Percentiles rank a stretch among this genome's conserved stretches.
Evolutionary conservation across 352 stramenopile species (phyloP).

Genomic region (Phytophthora brassicae): DNA sequence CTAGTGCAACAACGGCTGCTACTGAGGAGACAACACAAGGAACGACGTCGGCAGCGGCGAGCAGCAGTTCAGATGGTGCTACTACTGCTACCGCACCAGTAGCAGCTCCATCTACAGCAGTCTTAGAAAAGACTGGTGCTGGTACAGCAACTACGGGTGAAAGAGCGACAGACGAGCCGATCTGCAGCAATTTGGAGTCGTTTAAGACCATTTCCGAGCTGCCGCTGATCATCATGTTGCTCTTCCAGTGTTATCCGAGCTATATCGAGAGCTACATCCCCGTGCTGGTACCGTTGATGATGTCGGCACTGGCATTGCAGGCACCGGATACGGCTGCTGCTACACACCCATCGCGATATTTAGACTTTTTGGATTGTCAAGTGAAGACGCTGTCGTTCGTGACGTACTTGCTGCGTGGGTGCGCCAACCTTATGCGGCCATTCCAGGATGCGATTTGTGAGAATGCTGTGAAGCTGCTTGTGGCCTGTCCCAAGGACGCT

Average conservation of each 20-base stretch:
- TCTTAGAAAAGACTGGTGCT: slow-evolving; percentile 14
- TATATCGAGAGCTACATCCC: slow-evolving; percentile 96
- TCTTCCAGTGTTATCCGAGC: slow-evolving; percentile 98
- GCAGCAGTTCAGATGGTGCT: background rate
- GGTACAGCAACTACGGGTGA: slow-evolving; percentile 11
- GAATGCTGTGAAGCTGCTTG: slow-evolving; percentile 94
- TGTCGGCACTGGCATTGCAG: slow-evolving; percentile 90
- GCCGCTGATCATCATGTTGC: slow-evolving; percentile 97
- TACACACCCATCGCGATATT: slow-evolving; percentile 69
- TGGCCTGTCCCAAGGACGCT: slow-evolving; percentile 94
- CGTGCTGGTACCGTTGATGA: slow-evolving; percentile 97
- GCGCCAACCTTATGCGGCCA: slow-evolving; percentile 91
- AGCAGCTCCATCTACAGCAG: background rate
- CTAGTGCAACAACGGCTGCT: background rate
- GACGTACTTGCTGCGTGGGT: slow-evolving; percentile 95
- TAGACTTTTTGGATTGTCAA: slow-evolving; percentile 94
- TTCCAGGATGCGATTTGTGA: slow-evolving; percentile 95
- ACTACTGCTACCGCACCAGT: slow-evolving; percentile 6
- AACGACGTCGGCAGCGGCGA: background rate
- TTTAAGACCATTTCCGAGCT: slow-evolving; percentile 97
- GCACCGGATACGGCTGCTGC: slow-evolving; percentile 62
- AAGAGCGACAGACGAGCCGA: slow-evolving; percentile 37
- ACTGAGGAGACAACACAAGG: slow-evolving; percentile 9
- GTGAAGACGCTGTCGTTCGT: slow-evolving; percentile 98
- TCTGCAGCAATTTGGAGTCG: slow-evolving; percentile 88